phyloP scores from a whole-genome alignment of 1,284 basidiomycete genomes.

The Ceraceosorus bombacis region DNA sequence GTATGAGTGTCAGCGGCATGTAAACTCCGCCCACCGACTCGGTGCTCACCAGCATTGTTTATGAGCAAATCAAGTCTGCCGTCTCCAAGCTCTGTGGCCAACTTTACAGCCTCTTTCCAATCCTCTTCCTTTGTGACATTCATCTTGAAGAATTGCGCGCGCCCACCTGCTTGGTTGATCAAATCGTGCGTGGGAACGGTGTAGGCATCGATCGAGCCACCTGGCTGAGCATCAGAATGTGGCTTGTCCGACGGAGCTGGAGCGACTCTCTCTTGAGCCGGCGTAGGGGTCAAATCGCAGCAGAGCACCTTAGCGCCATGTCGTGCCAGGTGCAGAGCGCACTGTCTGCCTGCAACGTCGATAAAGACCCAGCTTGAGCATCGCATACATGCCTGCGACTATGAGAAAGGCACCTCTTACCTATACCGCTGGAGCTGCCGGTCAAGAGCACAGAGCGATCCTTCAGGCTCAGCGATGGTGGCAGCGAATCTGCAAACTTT shows the following conservation, averaged over 20 bases:
- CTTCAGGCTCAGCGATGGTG: constrained; percentile 22
- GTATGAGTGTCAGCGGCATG: not conserved
- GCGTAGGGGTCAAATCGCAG: constrained; percentile 17
- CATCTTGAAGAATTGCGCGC: constrained; percentile 22
- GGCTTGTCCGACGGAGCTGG: too few relatives aligned
- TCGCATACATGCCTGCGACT: too few relatives aligned
- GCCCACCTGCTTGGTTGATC: constrained; percentile 20
- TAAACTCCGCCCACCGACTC: not conserved
- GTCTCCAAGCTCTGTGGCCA: constrained; percentile 14
- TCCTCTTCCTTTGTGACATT: constrained; percentile 24
- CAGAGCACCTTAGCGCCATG: constrained; percentile 22
- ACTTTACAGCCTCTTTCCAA: constrained; percentile 18
- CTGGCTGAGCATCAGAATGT: constrained; percentile 7
- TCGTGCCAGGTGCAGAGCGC: constrained; percentile 17
- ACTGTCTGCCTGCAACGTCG: not conserved
- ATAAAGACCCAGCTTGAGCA: constrained; percentile 7
- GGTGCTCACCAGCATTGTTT: not conserved
- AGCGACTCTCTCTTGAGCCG: constrained; percentile 14
- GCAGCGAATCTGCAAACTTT: constrained; percentile 22
- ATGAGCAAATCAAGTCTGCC: constrained; percentile 17
- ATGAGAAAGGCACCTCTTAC: not conserved
- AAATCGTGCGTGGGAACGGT: constrained; percentile 21
- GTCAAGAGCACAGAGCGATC: constrained; percentile 24
- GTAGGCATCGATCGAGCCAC: constrained; percentile 9
- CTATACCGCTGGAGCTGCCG: constrained; percentile 24